These are phyloP conservation scores for Purpureocillium lavendulum DNA, from an alignment of 2,329 filamentous ascomycete genomes.

Conservation along the genomic window DNA sequence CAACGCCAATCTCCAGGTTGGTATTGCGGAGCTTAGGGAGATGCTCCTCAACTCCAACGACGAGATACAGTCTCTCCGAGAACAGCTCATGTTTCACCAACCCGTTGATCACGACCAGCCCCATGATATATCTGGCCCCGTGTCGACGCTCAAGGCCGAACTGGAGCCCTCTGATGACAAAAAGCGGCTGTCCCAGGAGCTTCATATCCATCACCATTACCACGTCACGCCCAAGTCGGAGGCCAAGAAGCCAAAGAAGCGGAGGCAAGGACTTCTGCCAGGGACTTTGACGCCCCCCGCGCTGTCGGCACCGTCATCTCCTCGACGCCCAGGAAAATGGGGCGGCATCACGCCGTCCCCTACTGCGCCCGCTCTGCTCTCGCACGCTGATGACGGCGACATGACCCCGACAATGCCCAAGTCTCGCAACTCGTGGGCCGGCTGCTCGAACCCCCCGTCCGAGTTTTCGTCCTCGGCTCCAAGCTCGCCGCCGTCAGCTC, in stretches of 20 bases:
- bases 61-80: conserved; percentile 79
- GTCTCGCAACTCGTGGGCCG: conserved; percentile 46
- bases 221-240: conserved; percentile 61
- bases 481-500: conserved; percentile 71
- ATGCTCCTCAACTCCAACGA: conserved; percentile 88
- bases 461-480: conserved; percentile 68
- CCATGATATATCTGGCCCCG: conserved; percentile 25
- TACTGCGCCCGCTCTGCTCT: conserved; percentile 29
- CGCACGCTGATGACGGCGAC: conserved; percentile 34
- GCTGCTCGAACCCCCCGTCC: conserved; percentile 41
- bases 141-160: conserved; percentile 62
- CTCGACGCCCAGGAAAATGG: conserved; percentile 27
- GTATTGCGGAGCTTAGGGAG: conserved; percentile 83
- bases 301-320: conserved; percentile 23
- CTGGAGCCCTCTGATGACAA: conserved; percentile 40
- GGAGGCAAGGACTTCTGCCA: conserved; percentile 55
- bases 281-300: conserved; percentile 52
- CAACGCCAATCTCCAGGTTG: conserved; percentile 87
- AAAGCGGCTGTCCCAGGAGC: conserved; percentile 50
- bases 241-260: conserved; percentile 59
- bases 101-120: conserved; percentile 34
- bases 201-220: conserved; percentile 94
- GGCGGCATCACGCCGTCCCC: conserved; percentile 29
- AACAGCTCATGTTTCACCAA: conserved; percentile 74
- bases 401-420: conserved; percentile 37